Conservation (phyloP, 106 monocot genomes). For the Vanilla planifolia region DNA sequence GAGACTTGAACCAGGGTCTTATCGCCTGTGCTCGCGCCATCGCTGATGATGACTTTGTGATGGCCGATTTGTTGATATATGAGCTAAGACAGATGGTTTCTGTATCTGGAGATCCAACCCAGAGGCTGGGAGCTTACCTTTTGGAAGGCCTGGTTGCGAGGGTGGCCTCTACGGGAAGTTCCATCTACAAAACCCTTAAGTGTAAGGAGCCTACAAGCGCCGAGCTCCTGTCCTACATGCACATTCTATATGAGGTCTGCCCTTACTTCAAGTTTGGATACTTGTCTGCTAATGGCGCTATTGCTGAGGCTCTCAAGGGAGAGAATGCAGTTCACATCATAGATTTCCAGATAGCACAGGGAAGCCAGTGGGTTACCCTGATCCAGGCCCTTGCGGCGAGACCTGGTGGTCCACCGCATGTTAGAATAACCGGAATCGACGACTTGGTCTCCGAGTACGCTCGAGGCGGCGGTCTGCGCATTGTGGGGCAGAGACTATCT, state of each 20-base stretch:
- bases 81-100: slow-evolving; percentile 73
- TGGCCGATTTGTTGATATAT: slow-evolving; percentile 29
- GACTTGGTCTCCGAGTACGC: slow-evolving; percentile 69
- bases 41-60: slow-evolving; percentile 35
- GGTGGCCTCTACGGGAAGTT: slow-evolving; percentile 58
- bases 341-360: slow-evolving; percentile 93
- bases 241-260: slow-evolving; percentile 78
- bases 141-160: slow-evolving; percentile 79
- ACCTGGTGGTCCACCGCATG: slow-evolving; percentile 73
- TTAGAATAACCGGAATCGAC: slow-evolving; percentile 87
- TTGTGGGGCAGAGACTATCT: slow-evolving; percentile 63
- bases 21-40: slow-evolving; percentile 73
- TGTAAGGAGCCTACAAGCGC: slow-evolving; percentile 78
- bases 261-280: slow-evolving; percentile 95
- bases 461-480: slow-evolving; percentile 61
- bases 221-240: slow-evolving; percentile 94
- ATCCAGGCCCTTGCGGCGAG: slow-evolving; percentile 75
- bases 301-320: slow-evolving; percentile 75
- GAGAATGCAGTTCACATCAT: slow-evolving; percentile 74
- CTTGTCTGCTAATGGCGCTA: slow-evolving; percentile 93
- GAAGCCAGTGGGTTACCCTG: slow-evolving; percentile 83
- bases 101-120: slow-evolving; percentile 73
- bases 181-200: slow-evolving; percentile 81
- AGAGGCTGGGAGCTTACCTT: slow-evolving; percentile 78
- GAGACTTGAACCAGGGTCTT: slow-evolving; percentile 65